A percentile compares a stretch with the other conserved stretches of the same genome.
Evolutionary conservation across 192 early-diverging fungal species (phyloP).

Genomic region (Linnemannia schmuckeri): DNA sequence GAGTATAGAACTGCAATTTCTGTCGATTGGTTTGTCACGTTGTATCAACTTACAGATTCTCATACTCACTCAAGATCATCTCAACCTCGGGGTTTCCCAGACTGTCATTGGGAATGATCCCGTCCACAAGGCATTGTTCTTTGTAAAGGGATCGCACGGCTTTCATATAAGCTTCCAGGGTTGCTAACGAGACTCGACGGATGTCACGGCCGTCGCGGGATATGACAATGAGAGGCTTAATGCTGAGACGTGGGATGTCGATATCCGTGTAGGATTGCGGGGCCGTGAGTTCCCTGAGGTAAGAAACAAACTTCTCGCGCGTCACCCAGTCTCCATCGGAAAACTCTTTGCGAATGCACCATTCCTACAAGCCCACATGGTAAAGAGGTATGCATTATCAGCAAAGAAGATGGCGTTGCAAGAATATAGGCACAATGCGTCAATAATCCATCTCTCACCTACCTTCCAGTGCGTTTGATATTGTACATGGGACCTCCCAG

Average conservation of each 20-base stretch:
- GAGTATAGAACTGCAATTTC: not conserved
- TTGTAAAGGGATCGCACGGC: not conserved
- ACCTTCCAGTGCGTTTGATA: not conserved
- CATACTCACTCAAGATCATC: not conserved
- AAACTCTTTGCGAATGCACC: not conserved
- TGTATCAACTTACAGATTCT: not conserved
- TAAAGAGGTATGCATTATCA: not conserved
- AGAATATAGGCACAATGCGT: not conserved
- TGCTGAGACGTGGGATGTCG: not conserved
- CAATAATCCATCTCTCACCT: not conserved
- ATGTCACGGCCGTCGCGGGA: not conserved
- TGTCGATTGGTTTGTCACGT: not conserved
- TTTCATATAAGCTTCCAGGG: not conserved
- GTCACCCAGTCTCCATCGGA: not conserved
- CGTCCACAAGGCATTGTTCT: not conserved
- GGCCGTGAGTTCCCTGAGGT: not conserved
- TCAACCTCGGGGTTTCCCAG: not conserved
- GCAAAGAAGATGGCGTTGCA: not conserved
- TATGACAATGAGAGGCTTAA: not conserved
- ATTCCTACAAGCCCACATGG: not conserved
- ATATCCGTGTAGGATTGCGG: not conserved
- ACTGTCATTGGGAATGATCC: not conserved
- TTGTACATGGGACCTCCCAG: not conserved
- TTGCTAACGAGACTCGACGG: not conserved
- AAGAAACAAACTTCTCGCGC: not conserved